These are phyloP conservation scores for Pythium phragmitis DNA, from an alignment of 352 stramenopile genomes.

Conservation along the genomic window DNA sequence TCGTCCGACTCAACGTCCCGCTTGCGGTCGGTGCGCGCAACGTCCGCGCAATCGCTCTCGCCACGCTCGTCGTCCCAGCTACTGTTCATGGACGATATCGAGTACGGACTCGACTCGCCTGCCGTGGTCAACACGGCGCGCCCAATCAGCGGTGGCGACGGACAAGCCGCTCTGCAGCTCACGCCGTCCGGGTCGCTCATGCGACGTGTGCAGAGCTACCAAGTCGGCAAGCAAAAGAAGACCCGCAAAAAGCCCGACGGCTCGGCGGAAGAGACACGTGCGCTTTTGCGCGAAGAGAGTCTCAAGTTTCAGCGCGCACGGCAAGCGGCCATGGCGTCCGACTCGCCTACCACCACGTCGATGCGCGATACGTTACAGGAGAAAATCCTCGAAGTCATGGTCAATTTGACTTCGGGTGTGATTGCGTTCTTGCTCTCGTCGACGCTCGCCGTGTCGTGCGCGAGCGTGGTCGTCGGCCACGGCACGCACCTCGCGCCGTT, in stretches of 20 bases:
- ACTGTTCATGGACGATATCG: constrained; percentile 20
- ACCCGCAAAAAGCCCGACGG: constrained; percentile 8
- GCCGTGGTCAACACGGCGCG: neutral
- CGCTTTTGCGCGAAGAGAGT: constrained; percentile 27
- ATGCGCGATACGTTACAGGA: constrained; percentile 18
- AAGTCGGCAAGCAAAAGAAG: constrained; percentile 32
- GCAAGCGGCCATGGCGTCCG: neutral
- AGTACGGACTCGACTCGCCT: constrained; percentile 9
- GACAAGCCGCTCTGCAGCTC: constrained; percentile 14
- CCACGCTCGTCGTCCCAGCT: constrained; percentile 24
- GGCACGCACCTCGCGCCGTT: constrained; percentile 53
- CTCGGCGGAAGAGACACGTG: constrained; percentile 7
- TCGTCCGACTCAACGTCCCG: constrained; percentile 2
- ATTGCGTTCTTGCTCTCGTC: constrained; percentile 81
- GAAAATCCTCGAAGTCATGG: constrained; percentile 35
- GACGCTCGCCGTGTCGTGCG: constrained; percentile 75
- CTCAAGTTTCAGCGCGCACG: neutral
- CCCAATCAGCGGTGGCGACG: neutral
- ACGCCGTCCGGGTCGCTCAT: constrained; percentile 30
- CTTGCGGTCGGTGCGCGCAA: constrained; percentile 29
- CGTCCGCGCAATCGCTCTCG: constrained; percentile 47
- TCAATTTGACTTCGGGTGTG: constrained; percentile 72
- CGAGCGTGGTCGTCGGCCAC: constrained; percentile 74
- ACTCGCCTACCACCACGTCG: neutral
- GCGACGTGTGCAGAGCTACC: constrained; percentile 60